Conservation (phyloP, 768 basidiomycete species). For the button mushroom (Agaricus bisporus) region DNA sequence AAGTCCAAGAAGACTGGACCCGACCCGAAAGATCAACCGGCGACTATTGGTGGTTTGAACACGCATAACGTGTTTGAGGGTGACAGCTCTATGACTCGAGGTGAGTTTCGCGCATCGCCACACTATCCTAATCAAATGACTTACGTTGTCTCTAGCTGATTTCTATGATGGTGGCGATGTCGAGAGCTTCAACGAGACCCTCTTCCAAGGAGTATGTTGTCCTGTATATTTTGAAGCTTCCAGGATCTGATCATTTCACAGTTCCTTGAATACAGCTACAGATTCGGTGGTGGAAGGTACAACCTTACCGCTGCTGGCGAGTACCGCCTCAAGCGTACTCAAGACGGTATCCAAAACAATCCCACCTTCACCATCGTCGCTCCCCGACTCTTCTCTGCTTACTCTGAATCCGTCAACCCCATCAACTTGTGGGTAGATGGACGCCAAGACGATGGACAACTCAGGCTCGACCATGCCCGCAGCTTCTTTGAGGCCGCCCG, state of each 20-base stretch:
- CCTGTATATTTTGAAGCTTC: not conserved
- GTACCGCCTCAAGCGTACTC: conserved; percentile 13
- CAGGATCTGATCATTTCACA: not conserved
- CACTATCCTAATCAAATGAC: no score
- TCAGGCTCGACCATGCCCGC: conserved; percentile 12
- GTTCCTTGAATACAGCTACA: conserved; percentile 13
- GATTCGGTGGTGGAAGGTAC: conserved; percentile 15
- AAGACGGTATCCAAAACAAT: conserved; percentile 15
- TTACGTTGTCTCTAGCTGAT: not conserved
- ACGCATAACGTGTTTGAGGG: conserved; percentile 14
- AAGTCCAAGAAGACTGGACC: conserved; percentile 13
- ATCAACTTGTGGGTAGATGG: conserved; percentile 15
- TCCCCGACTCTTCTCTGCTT: conserved; percentile 14
- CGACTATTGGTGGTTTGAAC: conserved; percentile 14
- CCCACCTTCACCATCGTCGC: conserved; percentile 13
- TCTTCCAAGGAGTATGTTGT: conserved; percentile 14
- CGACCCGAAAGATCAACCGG: conserved; percentile 13
- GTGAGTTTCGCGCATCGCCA: not conserved
- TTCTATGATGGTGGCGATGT: conserved; percentile 14
- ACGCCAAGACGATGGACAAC: conserved; percentile 8
- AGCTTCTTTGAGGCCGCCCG: conserved; percentile 14
- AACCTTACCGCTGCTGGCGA: conserved; percentile 14
- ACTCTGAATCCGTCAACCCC: conserved; percentile 13
- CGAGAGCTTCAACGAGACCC: conserved; percentile 15
- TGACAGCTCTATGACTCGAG: conserved; percentile 11